Percentiles rank a stretch among this genome's conserved stretches.
phyloP scores from a whole-genome alignment of 805 yeast genomes.

The Wickerhamiella cacticola region DNA sequence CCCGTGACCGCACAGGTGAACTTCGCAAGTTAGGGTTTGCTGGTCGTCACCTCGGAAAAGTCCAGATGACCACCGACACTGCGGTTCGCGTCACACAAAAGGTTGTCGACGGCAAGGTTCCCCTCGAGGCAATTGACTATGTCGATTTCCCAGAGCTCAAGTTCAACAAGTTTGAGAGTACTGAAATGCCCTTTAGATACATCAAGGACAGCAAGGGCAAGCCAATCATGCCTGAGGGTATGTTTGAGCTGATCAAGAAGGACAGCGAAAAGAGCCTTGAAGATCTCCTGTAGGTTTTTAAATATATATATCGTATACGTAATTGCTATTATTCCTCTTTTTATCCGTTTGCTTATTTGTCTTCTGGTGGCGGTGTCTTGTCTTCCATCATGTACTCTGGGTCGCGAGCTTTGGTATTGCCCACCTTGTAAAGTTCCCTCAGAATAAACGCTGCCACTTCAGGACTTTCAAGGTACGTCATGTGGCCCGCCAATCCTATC shows the following conservation, averaged over 20 bases:
- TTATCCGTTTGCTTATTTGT: no score
- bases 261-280: slow-evolving; percentile 60
- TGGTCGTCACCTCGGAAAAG: slow-evolving; percentile 74
- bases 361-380: slow-evolving; percentile 87
- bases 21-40: slow-evolving; percentile 74
- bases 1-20: slow-evolving; percentile 87
- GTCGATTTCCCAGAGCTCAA: slow-evolving; percentile 91
- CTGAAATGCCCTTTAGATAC: slow-evolving; percentile 96
- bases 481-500: slow-evolving; percentile 74
- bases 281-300: slow-evolving; percentile 16
- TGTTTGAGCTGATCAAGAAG: slow-evolving; percentile 71
- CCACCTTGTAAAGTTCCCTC: slow-evolving; percentile 35
- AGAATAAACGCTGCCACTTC: slow-evolving; percentile 73
- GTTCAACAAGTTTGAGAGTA: slow-evolving; percentile 76
- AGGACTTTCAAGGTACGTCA: slow-evolving; percentile 74
- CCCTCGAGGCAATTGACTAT: slow-evolving; percentile 64
- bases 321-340: not conserved
- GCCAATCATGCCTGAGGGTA: slow-evolving; percentile 86
- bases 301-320: not conserved
- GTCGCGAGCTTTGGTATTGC: not conserved
- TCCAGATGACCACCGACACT: slow-evolving; percentile 97
- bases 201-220: slow-evolving; percentile 48
- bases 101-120: slow-evolving; percentile 47
- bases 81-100: slow-evolving; percentile 85
- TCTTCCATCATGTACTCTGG: slow-evolving; percentile 45